These are phyloP conservation scores for Acanthamoeba triangularis DNA, from an alignment of 208 protist species.

Conservation along the genomic window DNA sequence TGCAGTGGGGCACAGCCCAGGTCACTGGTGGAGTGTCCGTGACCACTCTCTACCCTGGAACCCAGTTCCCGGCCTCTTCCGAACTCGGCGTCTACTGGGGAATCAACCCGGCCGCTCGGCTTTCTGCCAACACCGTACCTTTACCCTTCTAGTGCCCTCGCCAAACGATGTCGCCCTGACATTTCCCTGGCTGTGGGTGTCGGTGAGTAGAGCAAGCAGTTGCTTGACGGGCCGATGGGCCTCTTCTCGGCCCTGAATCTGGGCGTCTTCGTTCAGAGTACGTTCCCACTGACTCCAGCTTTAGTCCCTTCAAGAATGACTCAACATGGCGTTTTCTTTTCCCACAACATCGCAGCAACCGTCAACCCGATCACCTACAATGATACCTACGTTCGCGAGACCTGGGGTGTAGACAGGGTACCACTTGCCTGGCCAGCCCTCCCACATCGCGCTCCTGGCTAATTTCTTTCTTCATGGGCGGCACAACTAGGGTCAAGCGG, in stretches of 20 bases:
- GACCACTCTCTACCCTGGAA: conserved; percentile 1
- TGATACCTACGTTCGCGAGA: conserved; percentile 13
- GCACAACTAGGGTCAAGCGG: background rate
- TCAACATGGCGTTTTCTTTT: background rate
- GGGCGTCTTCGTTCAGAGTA: background rate
- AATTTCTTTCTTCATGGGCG: background rate
- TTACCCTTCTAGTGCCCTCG: background rate
- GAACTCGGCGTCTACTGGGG: conserved; percentile 23
- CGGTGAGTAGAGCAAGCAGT: conserved; percentile 20
- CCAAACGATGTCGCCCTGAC: background rate
- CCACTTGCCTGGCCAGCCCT: background rate
- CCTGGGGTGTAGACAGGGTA: conserved; percentile 45
- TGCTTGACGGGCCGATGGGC: conserved; percentile 6
- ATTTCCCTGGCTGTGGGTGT: background rate
- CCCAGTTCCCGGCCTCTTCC: conserved; percentile 2
- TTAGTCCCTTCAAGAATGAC: background rate
- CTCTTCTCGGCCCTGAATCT: background rate
- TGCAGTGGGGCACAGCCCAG: conserved; percentile 37
- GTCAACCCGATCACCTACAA: conserved; percentile 40
- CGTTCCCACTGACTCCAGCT: background rate
- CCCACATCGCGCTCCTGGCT: background rate
- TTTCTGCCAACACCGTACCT: background rate
- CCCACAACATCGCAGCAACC: background rate
- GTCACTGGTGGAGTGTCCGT: conserved; percentile 58
- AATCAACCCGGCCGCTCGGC: background rate